Evolutionary conservation across 2,329 filamentous ascomycete genomes (phyloP).

Genomic region (Botrytis hyacinthi): DNA sequence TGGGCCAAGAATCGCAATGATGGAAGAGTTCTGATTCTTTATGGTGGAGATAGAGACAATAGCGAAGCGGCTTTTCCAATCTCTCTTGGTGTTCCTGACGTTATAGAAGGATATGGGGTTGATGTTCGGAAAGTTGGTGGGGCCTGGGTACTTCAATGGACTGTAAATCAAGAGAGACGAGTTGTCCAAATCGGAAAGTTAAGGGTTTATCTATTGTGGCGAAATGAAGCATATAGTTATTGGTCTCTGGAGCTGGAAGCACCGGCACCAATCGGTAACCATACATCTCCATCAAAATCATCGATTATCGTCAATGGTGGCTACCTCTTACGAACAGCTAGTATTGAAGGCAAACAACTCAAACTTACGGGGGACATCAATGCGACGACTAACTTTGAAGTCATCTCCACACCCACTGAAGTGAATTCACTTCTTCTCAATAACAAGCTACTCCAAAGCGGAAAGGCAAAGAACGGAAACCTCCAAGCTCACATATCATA

Average conservation of each 20-base stretch:
- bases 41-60: constrained; percentile 56
- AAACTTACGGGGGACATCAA: constrained; percentile 69
- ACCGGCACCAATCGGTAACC: constrained; percentile 13
- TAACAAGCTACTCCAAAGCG: constrained; percentile 38
- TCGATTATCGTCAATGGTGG: constrained; percentile 57
- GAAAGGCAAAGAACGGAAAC: constrained; percentile 53
- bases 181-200: constrained; percentile 47
- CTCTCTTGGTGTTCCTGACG: constrained; percentile 5
- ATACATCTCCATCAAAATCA: constrained; percentile 20
- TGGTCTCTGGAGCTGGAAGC: constrained; percentile 47
- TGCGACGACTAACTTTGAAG: constrained; percentile 48
- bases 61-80: constrained; percentile 52
- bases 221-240: constrained; percentile 64
- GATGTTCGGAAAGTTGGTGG: neutral
- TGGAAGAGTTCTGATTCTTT: constrained; percentile 58
- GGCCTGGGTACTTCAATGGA: constrained; percentile 50
- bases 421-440: constrained; percentile 37
- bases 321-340: constrained; percentile 60
- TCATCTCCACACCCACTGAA: constrained; percentile 57
- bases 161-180: constrained; percentile 47
- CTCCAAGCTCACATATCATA: constrained; percentile 43
- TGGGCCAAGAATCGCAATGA: constrained; percentile 57
- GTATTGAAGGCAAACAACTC: constrained; percentile 52
- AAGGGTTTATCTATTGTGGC: constrained; percentile 44
- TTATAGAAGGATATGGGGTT: constrained; percentile 9